Conservation (phyloP, 345 rosid species). For the Camelina sativa region DNA sequence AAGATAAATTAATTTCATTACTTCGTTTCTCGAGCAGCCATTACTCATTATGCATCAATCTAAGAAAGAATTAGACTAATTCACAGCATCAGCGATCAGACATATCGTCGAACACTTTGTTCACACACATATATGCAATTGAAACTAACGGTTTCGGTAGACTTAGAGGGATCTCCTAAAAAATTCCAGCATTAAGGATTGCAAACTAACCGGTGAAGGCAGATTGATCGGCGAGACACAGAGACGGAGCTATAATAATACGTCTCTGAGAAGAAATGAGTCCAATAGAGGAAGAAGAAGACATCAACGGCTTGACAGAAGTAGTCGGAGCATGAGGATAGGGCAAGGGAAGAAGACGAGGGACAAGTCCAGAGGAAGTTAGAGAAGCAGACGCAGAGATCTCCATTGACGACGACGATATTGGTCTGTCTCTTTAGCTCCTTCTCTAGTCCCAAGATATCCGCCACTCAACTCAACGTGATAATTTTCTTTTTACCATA, state of each 20-base stretch:
- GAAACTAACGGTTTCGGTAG: background rate
- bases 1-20: background rate
- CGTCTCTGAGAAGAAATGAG: constrained; percentile 31
- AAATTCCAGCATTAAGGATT: background rate
- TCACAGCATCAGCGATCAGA: constrained; percentile 27
- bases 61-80: background rate
- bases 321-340: constrained; percentile 15
- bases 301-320: background rate
- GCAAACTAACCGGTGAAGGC: constrained; percentile 44
- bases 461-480: constrained; percentile 34
- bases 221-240: constrained; percentile 45
- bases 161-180: background rate
- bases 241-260: constrained; percentile 27
- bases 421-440: background rate
- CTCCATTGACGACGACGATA: constrained; percentile 48
- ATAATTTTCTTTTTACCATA: constrained; percentile 4
- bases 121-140: background rate
- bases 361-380: constrained; percentile 29
- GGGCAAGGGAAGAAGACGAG: constrained; percentile 32
- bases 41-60: background rate
- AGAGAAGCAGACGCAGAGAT: constrained; percentile 37
- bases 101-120: constrained; percentile 38
- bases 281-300: constrained; percentile 13
- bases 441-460: constrained; percentile 26
- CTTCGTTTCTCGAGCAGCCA: background rate